phyloP scores from a whole-genome alignment of 805 yeast genomes.

The Torulaspora maleeae region DNA sequence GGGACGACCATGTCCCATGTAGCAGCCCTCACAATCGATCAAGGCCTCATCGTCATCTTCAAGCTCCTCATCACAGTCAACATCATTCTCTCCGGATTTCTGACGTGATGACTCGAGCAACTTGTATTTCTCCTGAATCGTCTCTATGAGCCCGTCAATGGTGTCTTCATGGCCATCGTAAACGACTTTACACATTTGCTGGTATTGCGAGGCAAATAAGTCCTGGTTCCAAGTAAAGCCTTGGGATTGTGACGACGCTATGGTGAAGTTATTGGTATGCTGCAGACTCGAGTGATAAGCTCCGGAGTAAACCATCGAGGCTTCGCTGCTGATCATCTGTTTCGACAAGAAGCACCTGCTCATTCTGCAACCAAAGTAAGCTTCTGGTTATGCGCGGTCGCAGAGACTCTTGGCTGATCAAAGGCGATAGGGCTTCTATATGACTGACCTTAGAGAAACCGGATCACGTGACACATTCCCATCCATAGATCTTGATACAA shows the following conservation, averaged over 20 bases:
- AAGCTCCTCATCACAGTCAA: conserved; percentile 3
- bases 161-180: conserved; percentile 34
- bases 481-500: too few relatives aligned
- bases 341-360: conserved; percentile 9
- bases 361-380: not conserved
- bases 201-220: conserved; percentile 65
- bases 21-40: conserved; percentile 15
- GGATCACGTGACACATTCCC: too few relatives aligned
- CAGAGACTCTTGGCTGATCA: too few relatives aligned
- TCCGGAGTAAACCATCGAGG: conserved; percentile 20
- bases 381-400: not conserved
- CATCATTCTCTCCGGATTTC: conserved; percentile 3
- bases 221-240: conserved; percentile 78
- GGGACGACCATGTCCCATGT: conserved; percentile 2
- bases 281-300: conserved; percentile 11
- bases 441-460: too few relatives aligned
- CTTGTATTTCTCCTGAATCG: conserved; percentile 8
- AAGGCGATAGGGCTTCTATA: too few relatives aligned
- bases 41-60: conserved; percentile 14
- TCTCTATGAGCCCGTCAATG: conserved; percentile 15
- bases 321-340: conserved; percentile 21
- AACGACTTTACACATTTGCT: conserved; percentile 46
- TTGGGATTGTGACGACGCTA: conserved; percentile 48
- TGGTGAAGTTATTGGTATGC: conserved; percentile 16
- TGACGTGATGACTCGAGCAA: not conserved